Evolutionary conservation across 371 early-diverging fungal species (phyloP).

Genomic region (Lichtheimia corymbifera): DNA sequence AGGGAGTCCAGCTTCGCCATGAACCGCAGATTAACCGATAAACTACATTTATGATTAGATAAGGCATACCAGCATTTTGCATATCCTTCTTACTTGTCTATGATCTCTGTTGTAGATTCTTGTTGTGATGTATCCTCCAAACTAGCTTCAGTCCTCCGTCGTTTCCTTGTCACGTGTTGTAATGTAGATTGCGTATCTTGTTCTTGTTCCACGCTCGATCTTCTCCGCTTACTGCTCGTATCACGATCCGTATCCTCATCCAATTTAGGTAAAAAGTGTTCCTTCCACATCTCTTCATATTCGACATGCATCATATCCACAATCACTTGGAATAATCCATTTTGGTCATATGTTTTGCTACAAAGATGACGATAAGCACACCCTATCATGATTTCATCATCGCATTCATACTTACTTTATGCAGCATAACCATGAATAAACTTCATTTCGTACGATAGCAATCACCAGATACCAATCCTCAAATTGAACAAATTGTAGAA

Average conservation of each 20-base stretch:
- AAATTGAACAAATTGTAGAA: conserved; percentile 50
- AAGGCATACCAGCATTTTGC: neutral
- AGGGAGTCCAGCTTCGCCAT: conserved; percentile 51
- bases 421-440: conserved; percentile 48
- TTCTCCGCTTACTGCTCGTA: conserved; percentile 11
- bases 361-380: neutral
- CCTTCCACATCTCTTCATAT: conserved; percentile 39
- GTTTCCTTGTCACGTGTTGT: conserved; percentile 8
- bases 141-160: conserved; percentile 12
- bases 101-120: conserved; percentile 6
- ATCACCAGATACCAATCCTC: conserved; percentile 52
- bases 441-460: conserved; percentile 42
- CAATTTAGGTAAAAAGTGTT: conserved; percentile 26
- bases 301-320: conserved; percentile 40
- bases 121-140: neutral
- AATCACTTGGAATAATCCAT: conserved; percentile 34
- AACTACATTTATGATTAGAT: conserved; percentile 11
- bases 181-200: neutral
- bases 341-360: conserved; percentile 41
- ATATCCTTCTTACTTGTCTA: conserved; percentile 29
- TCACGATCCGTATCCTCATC: neutral
- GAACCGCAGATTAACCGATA: conserved; percentile 44
- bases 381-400: neutral
- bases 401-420: conserved; percentile 29
- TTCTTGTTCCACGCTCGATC: conserved; percentile 5